Evolutionary conservation across 108 stramenopile genomes (phyloP), one percentile per base, ranked within the genome.

Genomic region (Nitzschia sp.): DNA sequence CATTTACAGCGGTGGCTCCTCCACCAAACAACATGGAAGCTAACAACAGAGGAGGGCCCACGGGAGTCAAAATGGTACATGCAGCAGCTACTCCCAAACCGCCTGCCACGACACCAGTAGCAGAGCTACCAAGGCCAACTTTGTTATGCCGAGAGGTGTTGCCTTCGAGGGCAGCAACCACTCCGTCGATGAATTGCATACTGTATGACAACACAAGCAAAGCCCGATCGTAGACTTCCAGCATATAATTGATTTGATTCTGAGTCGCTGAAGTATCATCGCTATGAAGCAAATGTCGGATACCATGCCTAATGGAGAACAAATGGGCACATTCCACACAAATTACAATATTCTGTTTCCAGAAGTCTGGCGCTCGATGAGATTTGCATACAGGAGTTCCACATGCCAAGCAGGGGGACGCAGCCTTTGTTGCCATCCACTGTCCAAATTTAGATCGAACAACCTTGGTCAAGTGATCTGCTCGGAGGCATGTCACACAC

Each of bases 191-290:
- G 63, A 76, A 90, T 58, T 85, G 85, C 19, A 73, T 21, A 9
- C 79, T 75, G 58, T 83, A 90, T 25, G 40, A 57, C 41, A 90
- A 51, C 20, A 90, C 51, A 17, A 90, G 50, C 10, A 75, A 63
- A 20, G 76, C 76, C n/a, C 88, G 76, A 65, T 89, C 88, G 51
- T 89, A 89, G 24, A 81, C 66, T 51, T 89, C 86, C n/a, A 87
- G 58, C 75, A 90, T 76, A 6, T 79, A 57, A 50, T 85, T 73
- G 34, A 90, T 55, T 25, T 67, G 57, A 43, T 70, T 50, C 22
- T 57, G 63, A 46, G 71, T 73, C 38, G 60, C 48, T 8, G 51
- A 26, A 44, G 51, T 43, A 41, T 65, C 55, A 43, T 22, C 70
- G 48, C 38, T 22, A 7, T 56, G 53, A 8, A 63, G 53, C 14